These are phyloP conservation scores for Entomortierella lignicola DNA, from an alignment of 192 early-diverging fungal species.

Conservation along the genomic window DNA sequence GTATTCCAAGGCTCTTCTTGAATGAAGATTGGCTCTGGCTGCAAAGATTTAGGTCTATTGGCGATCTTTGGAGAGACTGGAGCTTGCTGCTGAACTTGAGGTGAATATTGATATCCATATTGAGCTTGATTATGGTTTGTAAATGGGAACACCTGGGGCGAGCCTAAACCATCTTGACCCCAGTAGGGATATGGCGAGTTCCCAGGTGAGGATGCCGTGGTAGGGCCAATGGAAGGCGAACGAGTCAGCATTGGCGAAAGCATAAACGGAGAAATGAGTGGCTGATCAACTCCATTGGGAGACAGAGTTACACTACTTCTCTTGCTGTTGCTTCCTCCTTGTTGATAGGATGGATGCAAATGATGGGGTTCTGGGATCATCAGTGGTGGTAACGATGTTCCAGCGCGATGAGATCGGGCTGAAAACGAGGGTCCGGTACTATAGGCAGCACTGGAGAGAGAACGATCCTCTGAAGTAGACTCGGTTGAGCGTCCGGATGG, in stretches of 20 bases:
- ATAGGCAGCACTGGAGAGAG: background rate
- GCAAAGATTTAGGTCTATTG: constrained; percentile 21
- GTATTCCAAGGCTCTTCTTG: constrained; percentile 52
- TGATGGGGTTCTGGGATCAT: constrained; percentile 49
- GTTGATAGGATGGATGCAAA: constrained; percentile 41
- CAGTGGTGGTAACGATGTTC: constrained; percentile 21
- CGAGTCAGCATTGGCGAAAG: constrained; percentile 36
- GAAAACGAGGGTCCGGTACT: constrained; percentile 2
- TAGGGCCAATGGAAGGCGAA: constrained; percentile 41
- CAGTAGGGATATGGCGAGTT: constrained; percentile 38
- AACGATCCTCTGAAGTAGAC: background rate
- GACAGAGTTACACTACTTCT: constrained; percentile 41
- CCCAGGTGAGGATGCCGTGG: constrained; percentile 23
- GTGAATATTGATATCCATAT: constrained; percentile 7
- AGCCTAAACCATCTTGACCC: constrained; percentile 19
- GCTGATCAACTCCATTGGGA: constrained; percentile 28
- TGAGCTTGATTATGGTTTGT: background rate
- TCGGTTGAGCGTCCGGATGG: constrained; percentile 11
- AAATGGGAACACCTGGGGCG: constrained; percentile 21
- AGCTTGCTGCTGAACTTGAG: background rate
- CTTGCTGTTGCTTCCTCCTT: constrained; percentile 23
- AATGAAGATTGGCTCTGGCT: constrained; percentile 42
- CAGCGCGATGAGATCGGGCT: constrained; percentile 25
- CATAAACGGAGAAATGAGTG: constrained; percentile 42
- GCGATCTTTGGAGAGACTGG: background rate